Conservation (phyloP, 352 stramenopile species). For the Pythium dissotocum region DNA sequence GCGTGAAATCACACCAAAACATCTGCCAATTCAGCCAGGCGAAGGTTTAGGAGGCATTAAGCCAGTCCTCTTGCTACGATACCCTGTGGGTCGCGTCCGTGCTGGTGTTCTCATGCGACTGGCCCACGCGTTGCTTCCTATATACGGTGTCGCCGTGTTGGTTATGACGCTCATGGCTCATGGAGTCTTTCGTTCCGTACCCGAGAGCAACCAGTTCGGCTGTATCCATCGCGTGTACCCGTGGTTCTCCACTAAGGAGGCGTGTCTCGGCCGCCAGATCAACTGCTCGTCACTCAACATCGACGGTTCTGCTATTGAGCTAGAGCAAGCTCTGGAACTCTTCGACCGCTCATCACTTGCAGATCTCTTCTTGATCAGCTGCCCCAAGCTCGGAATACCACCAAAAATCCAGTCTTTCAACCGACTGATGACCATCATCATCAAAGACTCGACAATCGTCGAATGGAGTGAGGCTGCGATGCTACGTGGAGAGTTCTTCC, state of each 20-base stretch:
- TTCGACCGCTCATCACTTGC: slow-evolving; percentile 6
- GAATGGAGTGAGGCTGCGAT: slow-evolving; percentile 8
- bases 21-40: too few relatives aligned
- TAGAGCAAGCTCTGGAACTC: background rate
- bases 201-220: background rate
- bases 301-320: background rate
- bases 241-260: slow-evolving; percentile 19
- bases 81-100: background rate
- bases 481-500: background rate
- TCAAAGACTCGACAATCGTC: slow-evolving; percentile 9
- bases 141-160: slow-evolving; percentile 8
- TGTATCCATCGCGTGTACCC: slow-evolving; percentile 19
- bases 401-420: slow-evolving; percentile 9
- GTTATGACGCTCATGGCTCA: background rate
- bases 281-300: slow-evolving; percentile 8
- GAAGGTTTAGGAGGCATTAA: too few relatives aligned
- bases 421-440: slow-evolving; percentile 4
- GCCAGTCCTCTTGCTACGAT: too few relatives aligned
- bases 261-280: slow-evolving; percentile 9
- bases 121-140: background rate
- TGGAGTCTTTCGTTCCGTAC: background rate
- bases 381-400: background rate
- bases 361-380: slow-evolving; percentile 8
- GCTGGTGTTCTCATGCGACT: background rate
- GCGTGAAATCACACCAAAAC: background rate